Evolutionary conservation across 2,329 filamentous ascomycete genomes (phyloP).

Genomic region (Ascosphaera apis): DNA sequence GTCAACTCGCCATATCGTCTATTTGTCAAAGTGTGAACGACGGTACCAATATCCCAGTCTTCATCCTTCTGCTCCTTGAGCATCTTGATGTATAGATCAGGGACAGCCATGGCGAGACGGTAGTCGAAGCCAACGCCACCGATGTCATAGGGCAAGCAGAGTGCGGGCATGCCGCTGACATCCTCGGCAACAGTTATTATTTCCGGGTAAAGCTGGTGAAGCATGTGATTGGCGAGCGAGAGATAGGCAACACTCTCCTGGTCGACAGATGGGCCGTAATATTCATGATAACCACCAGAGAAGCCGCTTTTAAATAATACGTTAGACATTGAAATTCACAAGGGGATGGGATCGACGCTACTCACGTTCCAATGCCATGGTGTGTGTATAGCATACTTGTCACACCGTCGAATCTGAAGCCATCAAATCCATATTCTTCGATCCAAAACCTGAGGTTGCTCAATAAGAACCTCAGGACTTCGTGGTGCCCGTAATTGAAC

Average conservation of each 20-base stretch:
- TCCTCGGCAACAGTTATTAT: constrained; percentile 88
- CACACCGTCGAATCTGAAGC: constrained; percentile 93
- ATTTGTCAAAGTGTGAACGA: constrained; percentile 77
- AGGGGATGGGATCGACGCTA: constrained; percentile 6
- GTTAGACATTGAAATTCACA: background rate
- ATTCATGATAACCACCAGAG: constrained; percentile 94
- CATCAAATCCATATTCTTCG: constrained; percentile 93
- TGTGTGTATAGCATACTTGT: constrained; percentile 96
- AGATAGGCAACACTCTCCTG: constrained; percentile 88
- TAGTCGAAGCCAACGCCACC: constrained; percentile 96
- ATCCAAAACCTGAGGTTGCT: constrained; percentile 98
- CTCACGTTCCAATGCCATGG: constrained; percentile 90
- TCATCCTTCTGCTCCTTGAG: constrained; percentile 80
- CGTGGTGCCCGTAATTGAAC: constrained; percentile 91
- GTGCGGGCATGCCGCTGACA: constrained; percentile 94
- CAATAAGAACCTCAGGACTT: constrained; percentile 83
- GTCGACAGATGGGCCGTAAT: constrained; percentile 74
- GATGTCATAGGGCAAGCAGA: constrained; percentile 64
- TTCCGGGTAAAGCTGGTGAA: constrained; percentile 72
- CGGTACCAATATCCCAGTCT: constrained; percentile 71
- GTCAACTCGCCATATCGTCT: constrained; percentile 91
- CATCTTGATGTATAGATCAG: constrained; percentile 98
- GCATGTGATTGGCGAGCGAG: constrained; percentile 89
- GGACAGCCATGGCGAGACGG: constrained; percentile 87
- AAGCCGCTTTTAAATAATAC: constrained; percentile 42